phyloP scores from a whole-genome alignment of 2,329 filamentous ascomycete genomes.

The Colletotrichum incanum region DNA sequence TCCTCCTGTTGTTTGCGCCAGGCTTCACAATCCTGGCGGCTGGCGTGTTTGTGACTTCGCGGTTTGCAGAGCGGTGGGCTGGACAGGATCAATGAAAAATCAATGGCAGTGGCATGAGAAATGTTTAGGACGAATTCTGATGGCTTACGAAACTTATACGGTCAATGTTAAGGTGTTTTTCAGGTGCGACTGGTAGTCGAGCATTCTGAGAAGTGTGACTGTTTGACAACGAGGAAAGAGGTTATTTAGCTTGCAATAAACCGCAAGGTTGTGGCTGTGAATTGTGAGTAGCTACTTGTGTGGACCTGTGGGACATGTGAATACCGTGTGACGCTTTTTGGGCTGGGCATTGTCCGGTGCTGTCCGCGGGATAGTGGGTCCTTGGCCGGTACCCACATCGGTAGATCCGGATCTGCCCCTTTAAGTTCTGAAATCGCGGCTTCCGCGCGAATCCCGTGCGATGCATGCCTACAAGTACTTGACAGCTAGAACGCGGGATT shows the following conservation, averaged over 20 bases:
- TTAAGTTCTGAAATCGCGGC: neutral
- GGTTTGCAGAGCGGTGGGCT: constrained; percentile 36
- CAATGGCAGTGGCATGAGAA: neutral
- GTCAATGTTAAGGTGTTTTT: neutral
- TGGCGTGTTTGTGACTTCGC: constrained; percentile 34
- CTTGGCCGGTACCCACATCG: too few species aligned
- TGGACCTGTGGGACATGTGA: neutral
- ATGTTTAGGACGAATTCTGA: constrained; percentile 10
- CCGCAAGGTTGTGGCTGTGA: too few species aligned
- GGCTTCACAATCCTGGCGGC: constrained; percentile 38
- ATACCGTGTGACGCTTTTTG: neutral
- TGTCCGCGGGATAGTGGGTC: too few species aligned
- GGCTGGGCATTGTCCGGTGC: neutral
- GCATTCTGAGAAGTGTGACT: neutral
- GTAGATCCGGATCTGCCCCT: neutral
- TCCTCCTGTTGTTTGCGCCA: constrained; percentile 36
- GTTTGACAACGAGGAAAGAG: neutral
- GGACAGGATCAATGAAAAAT: constrained; percentile 8
- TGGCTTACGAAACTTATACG: neutral
- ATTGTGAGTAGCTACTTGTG: neutral
- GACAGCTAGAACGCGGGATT: neutral
- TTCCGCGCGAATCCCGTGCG: neutral
- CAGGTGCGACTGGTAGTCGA: neutral
- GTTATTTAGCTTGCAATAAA: too few species aligned
- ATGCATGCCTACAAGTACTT: neutral